Percentiles rank a stretch among this genome's conserved stretches.
Conservation (phyloP, 169 alveolate genomes). For the Plasmodium inui region DNA sequence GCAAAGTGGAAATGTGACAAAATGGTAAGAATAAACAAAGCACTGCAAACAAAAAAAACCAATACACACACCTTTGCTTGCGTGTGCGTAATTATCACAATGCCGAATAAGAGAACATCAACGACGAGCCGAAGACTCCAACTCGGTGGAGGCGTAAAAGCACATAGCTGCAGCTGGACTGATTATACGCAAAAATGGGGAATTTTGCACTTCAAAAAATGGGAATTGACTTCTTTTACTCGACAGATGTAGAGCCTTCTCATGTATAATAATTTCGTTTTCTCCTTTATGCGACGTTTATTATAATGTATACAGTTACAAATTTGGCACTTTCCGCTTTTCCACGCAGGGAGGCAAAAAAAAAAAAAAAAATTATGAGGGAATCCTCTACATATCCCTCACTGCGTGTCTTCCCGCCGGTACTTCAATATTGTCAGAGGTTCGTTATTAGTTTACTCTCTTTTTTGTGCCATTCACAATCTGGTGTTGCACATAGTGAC, state of each 20-base stretch:
- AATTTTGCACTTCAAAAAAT: not conserved
- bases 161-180: not conserved
- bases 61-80: not conserved
- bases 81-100: not conserved
- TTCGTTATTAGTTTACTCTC: not conserved
- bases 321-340: not conserved
- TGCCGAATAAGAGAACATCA: not conserved
- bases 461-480: not conserved
- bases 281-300: not conserved
- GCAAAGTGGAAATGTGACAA: too few species aligned
- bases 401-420: not conserved
- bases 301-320: not conserved
- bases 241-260: not conserved
- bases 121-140: not conserved
- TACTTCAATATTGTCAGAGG: not conserved
- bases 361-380: not conserved
- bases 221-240: not conserved
- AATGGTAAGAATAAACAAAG: not conserved
- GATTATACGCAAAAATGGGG: not conserved
- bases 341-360: not conserved
- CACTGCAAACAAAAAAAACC: not conserved
- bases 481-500: not conserved
- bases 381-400: not conserved
- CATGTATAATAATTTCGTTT: not conserved
- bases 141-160: not conserved